Base-by-base conservation (phyloP, 805 yeast genomes). In the Tetrapisispora phaffii region DNA sequence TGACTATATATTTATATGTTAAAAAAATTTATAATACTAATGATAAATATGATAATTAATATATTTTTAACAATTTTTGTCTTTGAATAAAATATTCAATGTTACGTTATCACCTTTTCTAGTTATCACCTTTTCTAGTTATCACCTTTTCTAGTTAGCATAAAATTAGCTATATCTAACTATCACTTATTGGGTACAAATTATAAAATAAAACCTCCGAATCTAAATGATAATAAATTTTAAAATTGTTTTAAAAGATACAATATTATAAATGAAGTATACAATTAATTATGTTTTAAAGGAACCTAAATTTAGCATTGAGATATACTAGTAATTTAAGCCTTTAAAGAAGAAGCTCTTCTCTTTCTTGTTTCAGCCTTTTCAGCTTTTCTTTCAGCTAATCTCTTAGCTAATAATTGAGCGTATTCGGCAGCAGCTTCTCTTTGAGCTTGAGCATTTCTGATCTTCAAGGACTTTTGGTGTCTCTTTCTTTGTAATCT, bases 371-470 rank as follows among this genome's bases (percentile, higher is more conserved):
- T 80, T 80, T 88, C 97, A 76, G 96, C 96, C 79, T 80, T 86
- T 77, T 87, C 95, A 71, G 94, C 90, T 81, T 90, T 90, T 79
- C 89, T 87, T 77, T 90, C 97, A 75, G 87, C 85, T 73, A 90
- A 84, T 76, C 97, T 90, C 79, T 87, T 77, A 71, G 99, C 97
- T 73, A 93, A 80, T 71, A 93, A 80, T 77, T 89, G 95, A 70
- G 97, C 95, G 83, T 93, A 93, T 77, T 93, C 98, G 70, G 97
- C 95, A 75, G 99, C 98, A 77, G 95, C 96, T 74, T 93, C 97
- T 87, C 95, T 88, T 77, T 88, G 96, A 69, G 86, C 88, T 80
- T 87, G 95, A 72, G 97, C 97, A 75, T 86, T 85, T 79, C 81
- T 85, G 72, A 85, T 77, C 84, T 93, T 93, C 76, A 82, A 76